Evolutionary conservation across 202 grass and related monocot genomes (phyloP), one percentile per base, ranked within the genome.

Genomic region (Zizania palustris): DNA sequence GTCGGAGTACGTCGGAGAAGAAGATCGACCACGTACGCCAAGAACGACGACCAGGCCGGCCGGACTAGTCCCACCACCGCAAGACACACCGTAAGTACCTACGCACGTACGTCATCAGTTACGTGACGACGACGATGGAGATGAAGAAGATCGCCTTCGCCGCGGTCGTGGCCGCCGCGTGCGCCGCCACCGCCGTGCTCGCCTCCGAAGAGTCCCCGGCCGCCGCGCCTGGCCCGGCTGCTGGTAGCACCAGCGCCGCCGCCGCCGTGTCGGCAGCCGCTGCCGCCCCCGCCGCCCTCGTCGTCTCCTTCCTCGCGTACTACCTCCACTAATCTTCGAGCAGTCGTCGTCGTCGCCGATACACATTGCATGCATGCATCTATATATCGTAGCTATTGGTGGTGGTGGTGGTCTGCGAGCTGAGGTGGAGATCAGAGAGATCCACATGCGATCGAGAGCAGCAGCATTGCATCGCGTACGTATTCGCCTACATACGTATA

Each of bases 71-170:
- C 50, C 16, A n/a, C 49, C 49, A 16, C 15, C 4, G 9, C 15
- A 6, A n/a, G 7, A 46, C 43, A 45, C 45, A 53, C 15, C 49
- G 49, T n/a, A 14, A 7, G 14, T 15, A 15, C 1, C 4, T 0
- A 5, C 4, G 2, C n/a, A n/a, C n/a, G n/a, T n/a, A n/a, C 14
- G 13, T n/a, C 15, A 2, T n/a, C n/a, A n/a, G n/a, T n/a, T n/a
- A n/a, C n/a, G 6, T 9, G 11, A 48, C 44, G 44, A 45, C 45
- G 14, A 53, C 11, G 2, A 88, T 88, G 86, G 86, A 88, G 81
- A 88, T 88, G 81, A 88, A 84, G 65, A 88, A 71, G 81, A 71
- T 88, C 69, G 11, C 60, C 34, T 65, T 79, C 64, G 76, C 71
- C 39, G 49, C 49, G 9, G 49, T 88, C 34, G 19, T 76, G 58